A percentile compares a stretch with the other conserved stretches of the same genome.
These are phyloP conservation scores for Leucocoprinus leucothites DNA, from an alignment of 768 basidiomycete genomes.

Conservation along the genomic window DNA sequence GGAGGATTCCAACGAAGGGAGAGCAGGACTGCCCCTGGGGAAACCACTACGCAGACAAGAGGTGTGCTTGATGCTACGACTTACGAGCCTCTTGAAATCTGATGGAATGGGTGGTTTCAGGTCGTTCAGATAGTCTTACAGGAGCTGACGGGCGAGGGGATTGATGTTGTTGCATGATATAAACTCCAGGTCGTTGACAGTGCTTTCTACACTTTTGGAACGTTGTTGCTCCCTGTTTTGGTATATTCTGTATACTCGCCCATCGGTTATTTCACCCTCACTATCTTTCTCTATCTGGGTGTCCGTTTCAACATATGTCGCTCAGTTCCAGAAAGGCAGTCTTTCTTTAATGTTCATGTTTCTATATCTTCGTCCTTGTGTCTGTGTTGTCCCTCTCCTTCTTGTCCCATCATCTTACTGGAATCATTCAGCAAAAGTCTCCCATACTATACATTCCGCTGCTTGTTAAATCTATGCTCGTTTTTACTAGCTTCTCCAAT, in stretches of 20 bases:
- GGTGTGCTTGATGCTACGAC: conserved; percentile 81
- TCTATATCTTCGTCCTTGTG: background rate
- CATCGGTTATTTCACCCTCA: conserved; percentile 20
- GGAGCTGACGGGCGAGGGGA: conserved; percentile 42
- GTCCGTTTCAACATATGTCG: conserved; percentile 26
- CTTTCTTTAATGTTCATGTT: background rate
- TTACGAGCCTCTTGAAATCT: conserved; percentile 86
- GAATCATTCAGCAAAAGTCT: conserved; percentile 30
- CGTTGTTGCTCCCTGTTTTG: conserved; percentile 14
- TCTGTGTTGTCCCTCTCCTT: background rate
- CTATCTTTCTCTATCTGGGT: conserved; percentile 23
- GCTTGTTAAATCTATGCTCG: conserved; percentile 33
- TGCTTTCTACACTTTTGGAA: conserved; percentile 13
- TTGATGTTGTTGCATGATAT: conserved; percentile 19
- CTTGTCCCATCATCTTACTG: conserved; percentile 11
- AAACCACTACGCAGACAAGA: conserved; percentile 43
- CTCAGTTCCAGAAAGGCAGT: conserved; percentile 28
- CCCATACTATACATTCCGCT: conserved; percentile 31
- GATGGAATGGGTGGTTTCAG: conserved; percentile 33
- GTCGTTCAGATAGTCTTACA: conserved; percentile 42
- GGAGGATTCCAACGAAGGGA: conserved; percentile 74
- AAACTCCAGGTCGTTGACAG: background rate
- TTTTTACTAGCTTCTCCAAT: conserved; percentile 9
- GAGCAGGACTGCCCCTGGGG: conserved; percentile 47
- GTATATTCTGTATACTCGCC: conserved; percentile 9